Evolutionary conservation across 495 filamentous ascomycete genomes (phyloP).

Genomic region (Durotheca rogersii): DNA sequence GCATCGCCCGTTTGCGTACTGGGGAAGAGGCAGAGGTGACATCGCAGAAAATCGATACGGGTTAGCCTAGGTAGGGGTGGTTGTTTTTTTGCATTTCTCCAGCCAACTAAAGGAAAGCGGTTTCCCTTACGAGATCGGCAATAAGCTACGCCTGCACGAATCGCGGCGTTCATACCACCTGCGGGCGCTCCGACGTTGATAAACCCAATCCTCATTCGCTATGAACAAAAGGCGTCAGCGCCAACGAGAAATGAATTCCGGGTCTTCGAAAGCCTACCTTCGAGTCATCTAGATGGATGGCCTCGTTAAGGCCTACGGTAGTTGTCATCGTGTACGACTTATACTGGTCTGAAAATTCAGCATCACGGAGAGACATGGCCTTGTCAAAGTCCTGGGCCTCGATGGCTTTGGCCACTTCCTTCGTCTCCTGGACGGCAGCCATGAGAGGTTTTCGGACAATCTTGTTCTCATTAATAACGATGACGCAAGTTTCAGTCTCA

Average conservation of each 20-base stretch:
- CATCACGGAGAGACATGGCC: conserved; percentile 84
- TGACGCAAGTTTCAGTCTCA: conserved; percentile 87
- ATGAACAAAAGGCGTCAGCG: conserved; percentile 26
- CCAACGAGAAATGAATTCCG: not conserved
- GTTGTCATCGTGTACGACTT: conserved; percentile 88
- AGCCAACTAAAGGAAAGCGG: too few relatives aligned
- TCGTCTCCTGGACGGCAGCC: conserved; percentile 81
- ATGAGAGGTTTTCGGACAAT: conserved; percentile 85
- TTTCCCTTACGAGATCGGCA: conserved; percentile 67
- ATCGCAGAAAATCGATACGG: too few relatives aligned
- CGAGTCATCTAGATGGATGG: conserved; percentile 60
- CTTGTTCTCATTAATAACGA: conserved; percentile 97
- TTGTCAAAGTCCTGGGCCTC: conserved; percentile 74
- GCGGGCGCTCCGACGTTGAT: conserved; percentile 97
- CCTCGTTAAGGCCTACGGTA: conserved; percentile 48
- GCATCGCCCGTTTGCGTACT: not conserved
- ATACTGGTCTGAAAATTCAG: conserved; percentile 93
- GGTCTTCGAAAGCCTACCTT: conserved; percentile 57
- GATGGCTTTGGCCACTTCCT: conserved; percentile 79
- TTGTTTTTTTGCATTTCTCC: not conserved
- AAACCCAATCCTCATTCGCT: conserved; percentile 91
- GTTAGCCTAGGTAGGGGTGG: too few relatives aligned
- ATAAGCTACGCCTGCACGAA: conserved; percentile 92
- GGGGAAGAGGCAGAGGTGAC: too few relatives aligned
- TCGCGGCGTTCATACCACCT: conserved; percentile 98